Conservation (phyloP, 345 rosid genomes). For the Psidium friedrichsthalianum region DNA sequence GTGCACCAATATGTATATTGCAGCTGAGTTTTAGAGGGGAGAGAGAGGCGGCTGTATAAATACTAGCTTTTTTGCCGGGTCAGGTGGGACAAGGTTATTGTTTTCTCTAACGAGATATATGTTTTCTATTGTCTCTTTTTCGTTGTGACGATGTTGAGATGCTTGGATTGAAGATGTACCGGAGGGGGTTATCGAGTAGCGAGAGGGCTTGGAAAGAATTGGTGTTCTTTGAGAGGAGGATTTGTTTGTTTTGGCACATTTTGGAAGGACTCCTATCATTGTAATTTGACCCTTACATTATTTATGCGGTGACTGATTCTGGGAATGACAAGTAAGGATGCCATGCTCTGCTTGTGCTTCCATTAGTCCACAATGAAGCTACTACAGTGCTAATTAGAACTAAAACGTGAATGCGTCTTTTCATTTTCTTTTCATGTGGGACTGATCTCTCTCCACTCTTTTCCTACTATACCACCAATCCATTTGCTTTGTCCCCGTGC, state of each 20-base stretch:
- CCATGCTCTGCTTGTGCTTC: neutral
- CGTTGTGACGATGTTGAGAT: neutral
- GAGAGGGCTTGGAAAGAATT: neutral
- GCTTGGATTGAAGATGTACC: neutral
- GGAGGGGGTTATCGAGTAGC: neutral
- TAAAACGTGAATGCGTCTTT: neutral
- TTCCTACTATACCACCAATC: neutral
- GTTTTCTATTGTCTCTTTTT: neutral
- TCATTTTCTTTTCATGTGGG: neutral
- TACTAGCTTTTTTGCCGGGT: neutral
- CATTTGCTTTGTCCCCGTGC: neutral
- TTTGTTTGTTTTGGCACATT: neutral
- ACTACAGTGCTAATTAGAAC: neutral
- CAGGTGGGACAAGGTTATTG: neutral
- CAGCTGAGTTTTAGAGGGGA: slow-evolving; percentile 7
- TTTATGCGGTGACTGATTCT: neutral
- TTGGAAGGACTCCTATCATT: neutral
- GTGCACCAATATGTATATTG: slow-evolving; percentile 10
- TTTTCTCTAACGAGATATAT: neutral
- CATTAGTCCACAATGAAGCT: neutral
- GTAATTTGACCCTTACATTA: neutral
- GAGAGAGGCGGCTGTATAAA: neutral
- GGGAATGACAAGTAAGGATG: neutral
- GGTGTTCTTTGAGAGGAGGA: neutral
- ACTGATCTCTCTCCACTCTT: neutral